Evolutionary conservation across 768 basidiomycete species (phyloP), one percentile per base, ranked within the genome.

Genomic region (Tricholoma sp.): DNA sequence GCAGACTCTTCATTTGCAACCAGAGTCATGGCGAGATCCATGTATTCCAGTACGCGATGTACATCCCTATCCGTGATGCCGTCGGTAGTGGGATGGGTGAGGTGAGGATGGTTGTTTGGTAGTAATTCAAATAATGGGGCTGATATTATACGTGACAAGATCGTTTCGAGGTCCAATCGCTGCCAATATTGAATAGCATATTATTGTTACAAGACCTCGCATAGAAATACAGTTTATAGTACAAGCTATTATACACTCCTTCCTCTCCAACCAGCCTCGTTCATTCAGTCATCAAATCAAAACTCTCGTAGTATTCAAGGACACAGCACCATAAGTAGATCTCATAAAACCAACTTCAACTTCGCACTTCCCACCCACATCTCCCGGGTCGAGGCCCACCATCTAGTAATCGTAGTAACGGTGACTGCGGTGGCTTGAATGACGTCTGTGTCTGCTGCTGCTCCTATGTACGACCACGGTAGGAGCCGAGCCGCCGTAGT

Each of bases 1-100:
- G 24, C 68, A n/a, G 70, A 65, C 29, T 48, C 47, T 54, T 71
- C 69, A 18, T 65, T 66, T 20, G 53, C 49, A 9, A 39, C 50
- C 9, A 55, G 55, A 45, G 39, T 45, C 65, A 60, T 65, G 2
- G 66, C 65, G 18, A 65, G 62, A 52, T 69, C 63, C 56, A 69
- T 50, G 34, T 24, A 18, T 3, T 29, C 37, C 10, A 70, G 36
- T 36, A 63, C 50, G 3, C 48, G 28, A 48, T 57, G 64, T 42
- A 55, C 31, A 42, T 57, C 52, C 7, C 59, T 56, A 36, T 66
- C 53, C 13, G 11, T 18, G 32, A 55, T 55, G n/a, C 31, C 32
- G 32, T 48, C 41, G 9, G 54, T 33, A 29, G 31, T 50, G 28
- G 41, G 31, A 12, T 15, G 29, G 29, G 31, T 32, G 29, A 31